Percentiles rank a stretch among this genome's conserved stretches.
phyloP scores from a whole-genome alignment of 306 rosid genomes.

The Prunus mongolica region DNA sequence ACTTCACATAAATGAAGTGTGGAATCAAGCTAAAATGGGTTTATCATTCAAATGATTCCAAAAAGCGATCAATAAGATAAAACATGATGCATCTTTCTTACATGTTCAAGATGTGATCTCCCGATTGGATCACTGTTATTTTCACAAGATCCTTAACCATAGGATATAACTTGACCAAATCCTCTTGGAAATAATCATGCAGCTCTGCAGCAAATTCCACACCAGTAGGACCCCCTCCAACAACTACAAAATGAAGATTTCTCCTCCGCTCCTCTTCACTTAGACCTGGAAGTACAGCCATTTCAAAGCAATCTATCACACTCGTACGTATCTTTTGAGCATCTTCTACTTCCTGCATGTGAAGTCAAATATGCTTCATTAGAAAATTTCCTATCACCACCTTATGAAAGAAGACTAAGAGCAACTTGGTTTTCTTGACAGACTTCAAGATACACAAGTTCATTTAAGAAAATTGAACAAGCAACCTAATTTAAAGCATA shows the following conservation, averaged over 20 bases:
- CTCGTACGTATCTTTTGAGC: constrained; percentile 76
- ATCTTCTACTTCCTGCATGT: constrained; percentile 82
- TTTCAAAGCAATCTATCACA: constrained; percentile 93
- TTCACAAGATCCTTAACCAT: constrained; percentile 65
- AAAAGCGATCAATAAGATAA: background rate
- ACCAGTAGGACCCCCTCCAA: constrained; percentile 99
- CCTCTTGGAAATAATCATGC: constrained; percentile 79
- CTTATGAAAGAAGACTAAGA: background rate
- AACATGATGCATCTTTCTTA: constrained; percentile 31
- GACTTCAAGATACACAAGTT: constrained; percentile 3
- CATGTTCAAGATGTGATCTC: constrained; percentile 96
- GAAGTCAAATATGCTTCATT: constrained; percentile 18
- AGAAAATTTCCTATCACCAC: constrained; percentile 1
- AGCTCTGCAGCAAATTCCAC: constrained; percentile 98
- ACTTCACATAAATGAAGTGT: background rate
- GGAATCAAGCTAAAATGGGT: background rate
- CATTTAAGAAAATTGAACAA: constrained; percentile 16
- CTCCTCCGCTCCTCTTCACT: constrained; percentile 66
- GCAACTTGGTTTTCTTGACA: background rate
- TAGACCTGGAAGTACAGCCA: constrained; percentile 73
- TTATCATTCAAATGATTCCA: background rate
- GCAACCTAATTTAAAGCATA: background rate
- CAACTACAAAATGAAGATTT: constrained; percentile 93
- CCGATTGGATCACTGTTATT: constrained; percentile 85
- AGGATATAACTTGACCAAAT: constrained; percentile 70